Base-by-base conservation (phyloP, 768 basidiomycete species). In the Mycena polygramma region DNA sequence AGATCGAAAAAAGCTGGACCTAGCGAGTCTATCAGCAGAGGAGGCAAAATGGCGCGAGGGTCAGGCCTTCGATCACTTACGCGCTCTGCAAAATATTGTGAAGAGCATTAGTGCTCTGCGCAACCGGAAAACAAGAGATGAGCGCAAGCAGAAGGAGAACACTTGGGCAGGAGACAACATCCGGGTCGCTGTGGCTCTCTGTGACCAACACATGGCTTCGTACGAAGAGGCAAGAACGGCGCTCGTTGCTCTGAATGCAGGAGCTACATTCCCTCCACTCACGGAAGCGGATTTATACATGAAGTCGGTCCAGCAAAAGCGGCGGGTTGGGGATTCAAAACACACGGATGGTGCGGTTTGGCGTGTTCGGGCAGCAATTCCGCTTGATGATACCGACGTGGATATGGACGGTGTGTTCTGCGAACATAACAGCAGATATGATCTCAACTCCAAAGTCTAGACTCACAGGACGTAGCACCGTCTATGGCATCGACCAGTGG, bases 1-100 rank as follows among this genome's bases (percentile, higher is more conserved):
- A 7, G 41, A 41, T 10, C 10, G 41, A 41, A 51, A 35, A 15
- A 17, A 22, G 20, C 20, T 64, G 13, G 63, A 55, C 26, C 15
- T 64, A 2, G 43, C 19, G 1, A 10, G 4, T 30, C 30, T 64
- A 0, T 53, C 19, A 1, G 8, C 36, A 1, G 63, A 64, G 13
- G 63, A 64, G 35, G 13, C 19, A 2, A 35, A 45, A 24, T 64
- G 63, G 63, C 17, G 63, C 2, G 63, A 64, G 17, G 63, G 63
- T 11, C 53, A 64, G n/a, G 53, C 35, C 10, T 64, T 64, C 35
- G 63, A 64, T 24, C 7, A 15, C 39, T 35, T 62, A 48, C 61
- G 61, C 3, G 61, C 61, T 9, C 35, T 52, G 30, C 61, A 62
- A 37, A 20, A 62, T 22, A 41, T 62, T 6, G 61, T 61, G 8